phyloP scores from a whole-genome alignment of 345 rosid genomes.

The Rhodomyrtus tomentosa region DNA sequence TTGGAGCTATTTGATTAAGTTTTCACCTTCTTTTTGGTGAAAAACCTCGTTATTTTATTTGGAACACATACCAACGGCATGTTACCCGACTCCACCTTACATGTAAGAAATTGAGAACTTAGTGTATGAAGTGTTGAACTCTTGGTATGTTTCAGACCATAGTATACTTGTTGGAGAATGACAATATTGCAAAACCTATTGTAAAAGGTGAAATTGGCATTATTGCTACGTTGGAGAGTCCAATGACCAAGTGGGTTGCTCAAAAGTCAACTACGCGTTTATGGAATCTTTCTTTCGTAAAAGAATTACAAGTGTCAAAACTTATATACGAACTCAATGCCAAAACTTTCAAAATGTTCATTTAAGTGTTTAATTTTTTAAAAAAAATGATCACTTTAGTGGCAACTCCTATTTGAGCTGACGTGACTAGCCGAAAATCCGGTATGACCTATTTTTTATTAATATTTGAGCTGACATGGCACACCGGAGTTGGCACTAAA shows the following conservation, averaged over 20 bases:
- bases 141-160: conserved; percentile 38
- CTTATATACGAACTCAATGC: too few relatives aligned
- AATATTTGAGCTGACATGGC: too few relatives aligned
- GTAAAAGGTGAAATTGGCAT: conserved; percentile 64
- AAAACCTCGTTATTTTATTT: background rate
- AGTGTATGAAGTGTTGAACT: too few relatives aligned
- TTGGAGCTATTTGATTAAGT: background rate
- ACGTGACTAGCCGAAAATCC: too few relatives aligned
- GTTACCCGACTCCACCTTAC: background rate
- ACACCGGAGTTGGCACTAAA: too few relatives aligned
- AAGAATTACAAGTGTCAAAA: conserved; percentile 6
- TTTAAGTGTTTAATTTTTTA: too few relatives aligned
- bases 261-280: conserved; percentile 77
- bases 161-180: conserved; percentile 69
- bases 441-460: too few relatives aligned
- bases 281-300: conserved; percentile 76
- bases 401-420: too few relatives aligned
- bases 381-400: too few relatives aligned
- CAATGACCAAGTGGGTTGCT: conserved; percentile 65
- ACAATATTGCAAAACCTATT: conserved; percentile 62
- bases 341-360: too few relatives aligned
- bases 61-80: background rate
- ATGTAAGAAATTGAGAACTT: background rate
- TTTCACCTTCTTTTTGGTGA: background rate
- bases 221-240: conserved; percentile 52